Percentiles rank a stretch among this genome's conserved stretches.
Evolutionary conservation across 2,329 filamentous ascomycete genomes (phyloP).

Genomic region (Claviceps humidiphila): DNA sequence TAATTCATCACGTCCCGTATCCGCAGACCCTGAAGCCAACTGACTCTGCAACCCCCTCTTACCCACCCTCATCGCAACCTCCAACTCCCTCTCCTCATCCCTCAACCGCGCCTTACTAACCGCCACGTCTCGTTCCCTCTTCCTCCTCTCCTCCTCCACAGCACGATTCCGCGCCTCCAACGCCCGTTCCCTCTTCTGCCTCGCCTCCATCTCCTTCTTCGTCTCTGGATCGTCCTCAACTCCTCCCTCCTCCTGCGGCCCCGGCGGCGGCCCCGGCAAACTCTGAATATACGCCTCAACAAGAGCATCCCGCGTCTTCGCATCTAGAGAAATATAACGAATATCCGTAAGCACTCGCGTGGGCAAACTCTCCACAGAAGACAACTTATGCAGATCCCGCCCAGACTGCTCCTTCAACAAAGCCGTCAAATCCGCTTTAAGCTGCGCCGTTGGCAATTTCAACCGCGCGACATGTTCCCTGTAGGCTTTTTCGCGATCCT

Average conservation of each 20-base stretch:
- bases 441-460: slow-evolving; percentile 49
- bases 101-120: slow-evolving; percentile 47
- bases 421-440: slow-evolving; percentile 55
- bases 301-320: slow-evolving; percentile 47
- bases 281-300: slow-evolving; percentile 54
- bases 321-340: slow-evolving; percentile 54
- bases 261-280: slow-evolving; percentile 41
- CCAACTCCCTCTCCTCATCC: slow-evolving; percentile 55
- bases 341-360: slow-evolving; percentile 50
- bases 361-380: slow-evolving; percentile 46
- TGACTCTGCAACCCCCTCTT: slow-evolving; percentile 54
- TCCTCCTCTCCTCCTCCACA: slow-evolving; percentile 50
- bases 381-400: slow-evolving; percentile 45
- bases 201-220: slow-evolving; percentile 35
- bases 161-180: slow-evolving; percentile 49
- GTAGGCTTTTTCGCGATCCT: slow-evolving; percentile 69
- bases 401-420: slow-evolving; percentile 50
- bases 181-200: slow-evolving; percentile 50
- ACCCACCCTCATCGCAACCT: slow-evolving; percentile 54
- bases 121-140: slow-evolving; percentile 44
- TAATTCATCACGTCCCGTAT: slow-evolving; percentile 12
- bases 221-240: slow-evolving; percentile 36
- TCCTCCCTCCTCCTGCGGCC: slow-evolving; percentile 37
- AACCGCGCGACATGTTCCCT: slow-evolving; percentile 58
- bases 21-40: slow-evolving; percentile 22